Evolutionary conservation across 2,329 filamentous ascomycete species (phyloP).

Genomic region (Alternaria arbusti): DNA sequence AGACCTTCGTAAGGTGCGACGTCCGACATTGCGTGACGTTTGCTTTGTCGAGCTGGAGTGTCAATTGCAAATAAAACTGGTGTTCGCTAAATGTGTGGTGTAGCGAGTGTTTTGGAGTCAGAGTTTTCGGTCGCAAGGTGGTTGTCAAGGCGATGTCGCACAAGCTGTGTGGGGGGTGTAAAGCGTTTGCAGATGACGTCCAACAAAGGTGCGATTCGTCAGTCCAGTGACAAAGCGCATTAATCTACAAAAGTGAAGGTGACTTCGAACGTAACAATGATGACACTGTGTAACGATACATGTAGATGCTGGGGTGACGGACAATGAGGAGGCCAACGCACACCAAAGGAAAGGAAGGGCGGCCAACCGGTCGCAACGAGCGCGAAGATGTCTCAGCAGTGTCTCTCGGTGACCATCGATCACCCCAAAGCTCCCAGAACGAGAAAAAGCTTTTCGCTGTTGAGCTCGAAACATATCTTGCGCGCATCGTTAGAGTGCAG

Average conservation of each 20-base stretch:
- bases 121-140: neutral
- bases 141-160: neutral
- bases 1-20: neutral
- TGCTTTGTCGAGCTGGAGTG: neutral
- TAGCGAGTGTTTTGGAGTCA: neutral
- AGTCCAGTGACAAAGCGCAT: neutral
- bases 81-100: neutral
- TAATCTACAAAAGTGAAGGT: neutral
- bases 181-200: neutral
- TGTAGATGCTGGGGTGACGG: neutral
- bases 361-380: neutral
- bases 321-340: neutral
- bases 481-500: neutral
- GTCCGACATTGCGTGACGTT: neutral
- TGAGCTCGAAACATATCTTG: neutral
- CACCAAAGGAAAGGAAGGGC: neutral
- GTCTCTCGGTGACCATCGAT: neutral
- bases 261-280: neutral
- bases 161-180: neutral
- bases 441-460: neutral
- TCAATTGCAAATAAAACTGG: neutral
- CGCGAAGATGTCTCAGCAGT: neutral
- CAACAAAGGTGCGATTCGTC: neutral
- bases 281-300: neutral
- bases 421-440: neutral